These are phyloP conservation scores for Neltuma alba DNA, from an alignment of 306 rosid species.

Conservation along the genomic window DNA sequence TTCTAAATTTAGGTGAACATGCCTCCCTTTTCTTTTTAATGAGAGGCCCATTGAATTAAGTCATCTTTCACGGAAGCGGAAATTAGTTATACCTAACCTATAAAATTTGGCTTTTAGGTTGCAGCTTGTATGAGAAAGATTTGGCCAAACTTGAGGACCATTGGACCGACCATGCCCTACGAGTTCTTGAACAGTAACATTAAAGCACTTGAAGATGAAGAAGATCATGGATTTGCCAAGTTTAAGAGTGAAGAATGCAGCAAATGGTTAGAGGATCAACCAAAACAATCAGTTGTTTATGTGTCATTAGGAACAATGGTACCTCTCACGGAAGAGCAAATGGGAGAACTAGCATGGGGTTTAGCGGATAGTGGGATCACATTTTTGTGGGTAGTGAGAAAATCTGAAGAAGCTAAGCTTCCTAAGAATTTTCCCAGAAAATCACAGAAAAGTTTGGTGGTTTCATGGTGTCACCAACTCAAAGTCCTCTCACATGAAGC, in stretches of 20 bases:
- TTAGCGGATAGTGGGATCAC: neutral
- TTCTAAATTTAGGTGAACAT: neutral
- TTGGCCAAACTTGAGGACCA: neutral
- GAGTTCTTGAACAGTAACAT: neutral
- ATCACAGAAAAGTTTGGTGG: neutral
- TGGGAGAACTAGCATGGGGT: neutral
- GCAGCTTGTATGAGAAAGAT: neutral
- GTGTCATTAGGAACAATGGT: neutral
- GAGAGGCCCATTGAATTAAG: neutral
- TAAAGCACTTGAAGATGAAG: neutral
- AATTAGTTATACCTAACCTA: neutral
- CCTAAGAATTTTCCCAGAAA: neutral
- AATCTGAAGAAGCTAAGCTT: neutral
- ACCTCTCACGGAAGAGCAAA: neutral
- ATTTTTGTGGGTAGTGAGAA: neutral
- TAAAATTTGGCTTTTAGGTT: neutral
- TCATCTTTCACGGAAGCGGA: neutral
- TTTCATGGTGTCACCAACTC: neutral
- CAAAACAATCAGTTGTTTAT: neutral
- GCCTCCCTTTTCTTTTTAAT: neutral
- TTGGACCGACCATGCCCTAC: constrained; percentile 14
- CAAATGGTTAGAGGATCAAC: neutral
- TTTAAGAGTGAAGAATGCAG: constrained; percentile 6
- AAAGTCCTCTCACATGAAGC: constrained; percentile 6
- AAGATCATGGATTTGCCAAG: neutral